Base-by-base conservation (phyloP, 371 early-diverging fungal species). In the Thermomucor indicae-seudaticae region DNA sequence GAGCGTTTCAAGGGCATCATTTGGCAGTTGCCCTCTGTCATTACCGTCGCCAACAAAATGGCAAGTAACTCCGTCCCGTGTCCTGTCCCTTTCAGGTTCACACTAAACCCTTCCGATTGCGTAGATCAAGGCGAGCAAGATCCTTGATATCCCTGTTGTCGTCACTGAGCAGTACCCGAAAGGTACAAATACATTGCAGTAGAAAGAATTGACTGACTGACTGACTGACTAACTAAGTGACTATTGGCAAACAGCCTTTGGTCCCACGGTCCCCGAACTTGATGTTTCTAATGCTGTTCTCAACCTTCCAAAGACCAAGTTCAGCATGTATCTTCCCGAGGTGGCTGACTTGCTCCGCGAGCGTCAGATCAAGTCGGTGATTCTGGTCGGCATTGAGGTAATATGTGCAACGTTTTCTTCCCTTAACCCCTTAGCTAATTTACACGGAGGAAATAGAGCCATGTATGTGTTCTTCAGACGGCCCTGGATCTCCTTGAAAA, bases 401-500 rank as follows among this genome's bases (percentile, higher is more conserved):
- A 47, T 31, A 40, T 23, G 3, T 14, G 7, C 8, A 8, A 14
- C 14, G 32, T 14, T 32, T 32, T 32, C 32, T n/a, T n/a, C n/a
- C n/a, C n/a, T n/a, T n/a, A n/a, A n/a, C n/a, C n/a, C n/a, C n/a
- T n/a, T n/a, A n/a, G n/a, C n/a, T n/a, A n/a, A n/a, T n/a, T n/a
- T n/a, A n/a, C n/a, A n/a, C n/a, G n/a, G n/a, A n/a, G n/a, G n/a
- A 1, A 25, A 10, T 59, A 90, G 88, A 78, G 92, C 27, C 97
- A 97, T 57, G 95, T 96, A 2, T 97, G 97, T 66, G 90, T 97
- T 4, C 64, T 89, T 44, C 96, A 97, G 70, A 93, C 96, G 2
- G 88, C 91, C 12, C 72, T 97, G 53, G 97, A 96, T 37, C 65
- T 97, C 8, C 61, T 91, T 31, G 87, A 88, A 30, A 65, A 79